Conservation (phyloP, 306 rosid genomes). For the Vigna unguiculata region DNA sequence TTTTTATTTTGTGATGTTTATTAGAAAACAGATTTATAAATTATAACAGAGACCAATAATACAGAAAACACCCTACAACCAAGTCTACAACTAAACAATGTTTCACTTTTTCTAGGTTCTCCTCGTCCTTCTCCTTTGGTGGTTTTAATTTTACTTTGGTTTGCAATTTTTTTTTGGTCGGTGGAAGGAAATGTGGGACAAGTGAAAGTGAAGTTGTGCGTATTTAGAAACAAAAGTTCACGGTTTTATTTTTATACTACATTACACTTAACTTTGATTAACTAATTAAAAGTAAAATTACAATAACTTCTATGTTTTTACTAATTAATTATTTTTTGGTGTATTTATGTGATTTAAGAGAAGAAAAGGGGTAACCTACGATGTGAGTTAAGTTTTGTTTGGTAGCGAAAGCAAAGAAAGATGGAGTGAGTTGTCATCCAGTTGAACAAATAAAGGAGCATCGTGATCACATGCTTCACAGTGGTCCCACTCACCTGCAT, state of each 20-base stretch:
- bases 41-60: not conserved
- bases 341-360: not conserved
- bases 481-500: conserved; percentile 37
- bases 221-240: not conserved
- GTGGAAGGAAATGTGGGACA: not conserved
- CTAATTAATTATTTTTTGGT: not conserved
- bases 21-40: not conserved
- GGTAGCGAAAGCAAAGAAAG: conserved; percentile 34
- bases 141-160: not conserved
- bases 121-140: conserved; percentile 4
- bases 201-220: not conserved
- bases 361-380: too few relatives aligned
- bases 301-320: not conserved
- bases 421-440: conserved; percentile 45
- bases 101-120: conserved; percentile 24
- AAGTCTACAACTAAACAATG: conserved; percentile 24
- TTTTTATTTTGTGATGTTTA: not conserved
- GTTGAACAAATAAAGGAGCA: conserved; percentile 16
- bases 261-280: not conserved
- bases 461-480: conserved; percentile 42
- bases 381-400: conserved; percentile 19
- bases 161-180: not conserved
- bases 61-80: conserved; percentile 7
- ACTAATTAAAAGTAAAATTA: not conserved
- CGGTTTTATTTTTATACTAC: not conserved